Percentiles rank a stretch among this genome's conserved stretches.
phyloP scores from a whole-genome alignment of 306 rosid species.

The Vigna nakashimae region DNA sequence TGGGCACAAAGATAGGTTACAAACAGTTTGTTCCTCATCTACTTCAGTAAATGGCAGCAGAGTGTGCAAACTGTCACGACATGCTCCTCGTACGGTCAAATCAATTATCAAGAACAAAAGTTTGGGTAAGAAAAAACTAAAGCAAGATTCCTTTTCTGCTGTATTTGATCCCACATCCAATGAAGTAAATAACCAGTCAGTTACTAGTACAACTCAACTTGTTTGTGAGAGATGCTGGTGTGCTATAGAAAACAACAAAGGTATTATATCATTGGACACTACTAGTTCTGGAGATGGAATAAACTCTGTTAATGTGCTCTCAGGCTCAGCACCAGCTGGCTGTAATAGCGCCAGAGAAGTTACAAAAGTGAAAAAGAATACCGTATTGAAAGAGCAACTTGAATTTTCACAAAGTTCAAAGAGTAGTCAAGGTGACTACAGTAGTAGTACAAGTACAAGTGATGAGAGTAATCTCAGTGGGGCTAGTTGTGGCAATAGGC shows the following conservation, averaged over 20 bases:
- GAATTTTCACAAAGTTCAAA: slow-evolving; percentile 97
- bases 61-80: slow-evolving; percentile 68
- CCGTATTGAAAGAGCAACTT: slow-evolving; percentile 70
- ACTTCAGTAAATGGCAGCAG: slow-evolving; percentile 56
- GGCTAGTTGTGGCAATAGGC: slow-evolving; percentile 88
- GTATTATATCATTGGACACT: slow-evolving; percentile 43
- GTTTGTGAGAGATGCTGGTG: slow-evolving; percentile 94
- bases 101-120: slow-evolving; percentile 70
- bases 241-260: slow-evolving; percentile 63
- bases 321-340: slow-evolving; percentile 48
- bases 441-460: slow-evolving; percentile 95
- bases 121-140: slow-evolving; percentile 72
- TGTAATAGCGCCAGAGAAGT: slow-evolving; percentile 53
- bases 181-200: slow-evolving; percentile 54
- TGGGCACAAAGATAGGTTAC: slow-evolving; percentile 71
- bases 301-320: slow-evolving; percentile 45
- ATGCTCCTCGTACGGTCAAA: slow-evolving; percentile 61
- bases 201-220: slow-evolving; percentile 61
- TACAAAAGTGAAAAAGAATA: slow-evolving; percentile 57
- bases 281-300: slow-evolving; percentile 51
- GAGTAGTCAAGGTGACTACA: slow-evolving; percentile 95
- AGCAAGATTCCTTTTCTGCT: slow-evolving; percentile 69
- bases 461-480: slow-evolving; percentile 91
- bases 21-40: slow-evolving; percentile 67
- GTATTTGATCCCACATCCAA: slow-evolving; percentile 52